Conservation (phyloP, 192 early-diverging fungal genomes). For the Podila clonocystis region DNA sequence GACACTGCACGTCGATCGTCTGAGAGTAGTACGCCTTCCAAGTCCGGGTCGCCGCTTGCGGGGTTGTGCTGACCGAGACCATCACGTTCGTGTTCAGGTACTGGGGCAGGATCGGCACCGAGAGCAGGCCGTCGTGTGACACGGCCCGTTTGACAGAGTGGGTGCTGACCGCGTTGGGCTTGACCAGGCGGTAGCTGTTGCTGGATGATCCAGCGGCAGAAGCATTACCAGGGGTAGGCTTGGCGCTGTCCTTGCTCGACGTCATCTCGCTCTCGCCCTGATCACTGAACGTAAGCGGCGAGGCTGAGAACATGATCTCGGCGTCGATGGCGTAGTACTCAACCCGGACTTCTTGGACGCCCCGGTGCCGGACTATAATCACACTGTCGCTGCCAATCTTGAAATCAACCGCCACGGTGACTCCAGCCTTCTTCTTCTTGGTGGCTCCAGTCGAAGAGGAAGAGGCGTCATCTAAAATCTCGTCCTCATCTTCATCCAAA, state of each 20-base stretch:
- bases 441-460: background rate
- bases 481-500: background rate
- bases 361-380: constrained; percentile 46
- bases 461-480: background rate
- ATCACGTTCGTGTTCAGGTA: constrained; percentile 51
- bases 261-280: constrained; percentile 47
- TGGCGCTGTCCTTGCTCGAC: background rate
- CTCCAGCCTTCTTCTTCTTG: constrained; percentile 9
- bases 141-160: constrained; percentile 11
- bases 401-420: constrained; percentile 51
- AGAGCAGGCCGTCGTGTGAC: background rate
- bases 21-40: constrained; percentile 57
- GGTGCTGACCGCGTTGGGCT: constrained; percentile 34
- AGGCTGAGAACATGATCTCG: constrained; percentile 60
- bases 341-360: constrained; percentile 42
- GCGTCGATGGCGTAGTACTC: constrained; percentile 58
- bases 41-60: constrained; percentile 20
- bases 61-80: constrained; percentile 31
- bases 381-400: constrained; percentile 42
- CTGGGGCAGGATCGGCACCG: constrained; percentile 22
- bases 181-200: constrained; percentile 32
- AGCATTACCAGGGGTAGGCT: background rate
- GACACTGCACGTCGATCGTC: constrained; percentile 49
- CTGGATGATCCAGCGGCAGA: constrained; percentile 13
- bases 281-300: constrained; percentile 57